phyloP scores from a whole-genome alignment of 1,284 basidiomycete species.

The Melanopsichium pennsylvanicum region DNA sequence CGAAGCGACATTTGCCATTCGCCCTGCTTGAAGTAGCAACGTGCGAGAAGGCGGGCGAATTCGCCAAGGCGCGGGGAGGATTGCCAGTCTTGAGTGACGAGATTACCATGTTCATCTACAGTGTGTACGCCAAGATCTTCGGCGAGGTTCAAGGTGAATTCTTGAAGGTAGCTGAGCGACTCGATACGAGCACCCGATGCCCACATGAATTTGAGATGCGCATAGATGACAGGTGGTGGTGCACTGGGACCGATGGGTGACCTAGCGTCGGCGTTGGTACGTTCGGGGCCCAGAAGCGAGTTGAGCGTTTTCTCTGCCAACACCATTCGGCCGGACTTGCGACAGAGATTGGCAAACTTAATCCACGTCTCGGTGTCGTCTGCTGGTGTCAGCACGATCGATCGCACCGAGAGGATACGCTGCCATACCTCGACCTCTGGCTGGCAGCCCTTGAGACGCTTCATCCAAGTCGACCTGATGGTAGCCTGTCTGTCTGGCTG shows the following conservation, averaged over 20 bases:
- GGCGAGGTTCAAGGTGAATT: conserved; percentile 79
- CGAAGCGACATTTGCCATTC: conserved; percentile 87
- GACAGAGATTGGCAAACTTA: conserved; percentile 86
- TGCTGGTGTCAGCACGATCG: conserved; percentile 88
- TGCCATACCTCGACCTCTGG: conserved; percentile 99
- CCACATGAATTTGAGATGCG: conserved; percentile 97
- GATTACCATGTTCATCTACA: conserved; percentile 58
- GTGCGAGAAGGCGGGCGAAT: conserved; percentile 85
- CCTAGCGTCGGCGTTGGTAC: conserved; percentile 40
- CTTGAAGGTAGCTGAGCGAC: conserved; percentile 83
- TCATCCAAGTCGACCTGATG: conserved; percentile 59
- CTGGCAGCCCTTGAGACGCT: conserved; percentile 90
- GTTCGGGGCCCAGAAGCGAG: conserved; percentile 63
- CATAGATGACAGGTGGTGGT: conserved; percentile 96
- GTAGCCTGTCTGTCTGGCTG: conserved; percentile 79
- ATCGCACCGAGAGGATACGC: conserved; percentile 92
- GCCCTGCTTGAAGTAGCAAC: conserved; percentile 96
- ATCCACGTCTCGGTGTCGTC: conserved; percentile 99
- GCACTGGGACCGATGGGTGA: conserved; percentile 59
- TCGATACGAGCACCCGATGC: conserved; percentile 81
- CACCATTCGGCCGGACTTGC: conserved; percentile 83
- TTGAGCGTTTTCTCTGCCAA: conserved; percentile 97
- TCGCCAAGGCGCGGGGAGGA: conserved; percentile 70
- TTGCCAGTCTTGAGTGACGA: conserved; percentile 56
- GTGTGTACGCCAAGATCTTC: conserved; percentile 74